These are phyloP conservation scores for Eucalyptus sp. DNA, from an alignment of 345 rosid species.

Conservation along the genomic window DNA sequence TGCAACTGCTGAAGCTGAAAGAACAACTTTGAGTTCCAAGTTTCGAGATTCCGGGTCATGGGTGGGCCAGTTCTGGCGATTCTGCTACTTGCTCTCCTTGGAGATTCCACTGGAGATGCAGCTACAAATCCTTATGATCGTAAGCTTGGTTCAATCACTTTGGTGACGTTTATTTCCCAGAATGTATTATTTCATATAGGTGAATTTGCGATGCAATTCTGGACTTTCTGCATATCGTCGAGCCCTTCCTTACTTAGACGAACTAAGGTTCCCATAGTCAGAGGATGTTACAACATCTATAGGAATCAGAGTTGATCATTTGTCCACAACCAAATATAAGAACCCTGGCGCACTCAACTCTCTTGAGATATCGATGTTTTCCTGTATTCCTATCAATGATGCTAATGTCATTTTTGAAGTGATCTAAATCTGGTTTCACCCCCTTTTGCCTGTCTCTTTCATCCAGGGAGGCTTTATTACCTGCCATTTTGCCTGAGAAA, in stretches of 20 bases:
- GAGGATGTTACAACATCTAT: background rate
- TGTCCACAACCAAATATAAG: background rate
- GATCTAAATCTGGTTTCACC: background rate
- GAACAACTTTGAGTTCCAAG: background rate
- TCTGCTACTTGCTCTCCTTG: background rate
- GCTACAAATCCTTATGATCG: background rate
- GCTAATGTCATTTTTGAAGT: background rate
- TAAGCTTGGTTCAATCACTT: background rate
- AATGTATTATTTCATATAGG: background rate
- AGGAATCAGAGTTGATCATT: background rate
- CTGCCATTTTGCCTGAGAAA: background rate
- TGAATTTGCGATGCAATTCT: background rate
- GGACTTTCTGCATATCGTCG: background rate
- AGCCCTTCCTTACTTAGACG: background rate
- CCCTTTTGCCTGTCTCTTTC: background rate
- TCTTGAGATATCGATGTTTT: background rate
- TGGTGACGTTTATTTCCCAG: background rate
- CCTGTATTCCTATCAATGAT: background rate
- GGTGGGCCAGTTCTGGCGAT: background rate
- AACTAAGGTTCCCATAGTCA: background rate
- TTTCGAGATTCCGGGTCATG: background rate
- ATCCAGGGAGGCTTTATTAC: background rate
- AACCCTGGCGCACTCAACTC: background rate
- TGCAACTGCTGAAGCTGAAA: background rate
- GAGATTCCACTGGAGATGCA: background rate